Evolutionary conservation across 495 filamentous ascomycete genomes (phyloP), one percentile per base, ranked within the genome.

Genomic region (Neohortaea acidophila): DNA sequence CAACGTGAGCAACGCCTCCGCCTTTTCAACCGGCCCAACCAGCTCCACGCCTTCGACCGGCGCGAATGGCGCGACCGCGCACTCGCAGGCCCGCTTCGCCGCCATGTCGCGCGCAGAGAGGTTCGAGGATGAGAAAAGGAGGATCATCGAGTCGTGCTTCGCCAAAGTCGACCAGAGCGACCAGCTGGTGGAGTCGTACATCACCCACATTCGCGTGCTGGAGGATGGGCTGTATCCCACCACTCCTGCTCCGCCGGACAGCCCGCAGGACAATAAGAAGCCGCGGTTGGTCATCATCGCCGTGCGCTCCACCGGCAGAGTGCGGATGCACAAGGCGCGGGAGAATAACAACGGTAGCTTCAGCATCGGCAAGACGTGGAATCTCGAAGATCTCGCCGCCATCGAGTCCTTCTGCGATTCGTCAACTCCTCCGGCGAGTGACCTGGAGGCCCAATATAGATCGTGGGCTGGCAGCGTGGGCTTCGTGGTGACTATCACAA

Each of bases 361-460:
- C 59, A 94, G 89, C 5, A 94, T 97, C 50, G 89, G 89, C 27
- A 97, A 97, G 60, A 94, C 86, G 2, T 97, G 89, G 89, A 77
- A 79, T 54, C 65, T 97, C 37, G 85, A 94, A 53, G 87, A 96
- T 50, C 61, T 97, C 23, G 66, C 66, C 6, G 64, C 66, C 18
- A 80, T 97, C 39, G 75, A 87, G 58, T 89, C 83, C 2, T 93
- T 75, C 52, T 70, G 62, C 9, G 65, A 72, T 22, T 59, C 70
- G 3, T 43, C 59, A 10, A 19, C 13, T 2, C 19, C 41, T 2
- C 65, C 70, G 3, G 53, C 52, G 17, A 68, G 51, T 14, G 67
- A 64, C 4, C 63, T 69, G 39, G 76, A 81, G 44, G 67, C 75
- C 27, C 69, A 79, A 45, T 66, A 74, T 22, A 78, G 78, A 46